A percentile compares a stretch with the other conserved stretches of the same genome.
Conservation (phyloP, 2,329 filamentous ascomycete species). For the Fusarium sp. region DNA sequence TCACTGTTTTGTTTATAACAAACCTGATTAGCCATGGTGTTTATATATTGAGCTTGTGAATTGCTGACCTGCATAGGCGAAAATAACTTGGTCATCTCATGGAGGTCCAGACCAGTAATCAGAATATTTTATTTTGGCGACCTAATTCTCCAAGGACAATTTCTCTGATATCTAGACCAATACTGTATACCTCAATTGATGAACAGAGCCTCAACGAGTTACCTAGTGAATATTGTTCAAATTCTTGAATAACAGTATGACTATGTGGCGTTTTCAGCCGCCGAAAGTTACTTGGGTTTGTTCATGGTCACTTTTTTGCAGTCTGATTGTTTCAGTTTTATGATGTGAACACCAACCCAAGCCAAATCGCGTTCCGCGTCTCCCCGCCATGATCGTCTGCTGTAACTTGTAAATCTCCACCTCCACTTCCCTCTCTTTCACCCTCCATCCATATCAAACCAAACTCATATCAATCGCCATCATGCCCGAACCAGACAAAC, state of each 20-base stretch:
- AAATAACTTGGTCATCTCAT: not conserved
- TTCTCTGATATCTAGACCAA: not conserved
- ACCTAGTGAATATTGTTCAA: not conserved
- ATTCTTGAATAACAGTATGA: not conserved
- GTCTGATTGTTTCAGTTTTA: not conserved
- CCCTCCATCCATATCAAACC: constrained; percentile 15
- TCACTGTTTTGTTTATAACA: not conserved
- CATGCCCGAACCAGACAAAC: constrained; percentile 71
- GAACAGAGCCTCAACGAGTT: not conserved
- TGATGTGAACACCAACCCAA: constrained; percentile 9
- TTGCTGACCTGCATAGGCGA: not conserved
- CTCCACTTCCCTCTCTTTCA: constrained; percentile 34
- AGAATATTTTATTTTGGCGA: not conserved
- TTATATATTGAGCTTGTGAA: not conserved
- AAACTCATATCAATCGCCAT: constrained; percentile 36
- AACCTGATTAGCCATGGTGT: not conserved
- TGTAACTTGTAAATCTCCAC: constrained; percentile 11
- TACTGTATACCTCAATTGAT: not conserved
- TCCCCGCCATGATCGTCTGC: constrained; percentile 34
- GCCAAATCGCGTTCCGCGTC: constrained; percentile 36
- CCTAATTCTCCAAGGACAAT: not conserved
- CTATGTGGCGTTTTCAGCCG: not conserved
- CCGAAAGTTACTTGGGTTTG: not conserved
- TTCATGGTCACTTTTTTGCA: not conserved
- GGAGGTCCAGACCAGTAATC: not conserved